Evolutionary conservation across 805 yeast genomes (phyloP), one percentile per base, ranked within the genome.

Genomic region (Suhomyces xylopsoci): DNA sequence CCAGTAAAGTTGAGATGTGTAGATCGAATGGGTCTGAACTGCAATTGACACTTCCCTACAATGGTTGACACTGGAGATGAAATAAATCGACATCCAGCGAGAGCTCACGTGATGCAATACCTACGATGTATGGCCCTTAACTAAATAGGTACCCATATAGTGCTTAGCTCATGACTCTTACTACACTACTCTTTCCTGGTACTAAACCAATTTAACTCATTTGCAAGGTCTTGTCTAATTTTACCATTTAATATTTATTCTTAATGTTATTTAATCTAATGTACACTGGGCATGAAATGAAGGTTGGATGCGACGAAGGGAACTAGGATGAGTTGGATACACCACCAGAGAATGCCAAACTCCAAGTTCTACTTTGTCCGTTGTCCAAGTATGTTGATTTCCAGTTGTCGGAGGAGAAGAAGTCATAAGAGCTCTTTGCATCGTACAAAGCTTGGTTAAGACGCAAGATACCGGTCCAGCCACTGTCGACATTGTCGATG

Each of bases 301-400:
- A 38, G 24, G 28, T 26, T 9, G 28, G n/a, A 38, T 38, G 20
- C 42, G 12, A 17, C 14, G 42, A 9, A 17, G 0, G 14, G 42
- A 38, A 42, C 45, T 42, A 42, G 10, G 45, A 17, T 8, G 65
- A 53, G 46, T 65, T 66, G 42, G 59, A 51, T 49, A 70, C 55
- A 54, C 85, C 87, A 46, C 83, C 87, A 49, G 83, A 69, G 63
- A 75, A 83, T 0, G 87, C 84, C 55, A 82, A 69, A 47, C 81
- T 67, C 88, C 88, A 84, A 5, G 87, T 81, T 55, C 80, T 68
- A 59, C 85, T 81, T 77, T 80, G 82, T 25, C 88, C 89, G 55
- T 80, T 76, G 58, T 84, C 88, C 56, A 83, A 69, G 67, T 77
- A 79, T 12, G 62, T 59, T 45, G 68, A 66, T 49, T 58, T 24